Evolutionary conservation across 176 grass and related monocot genomes (phyloP).

Genomic region (Cymbopogon citratus): DNA sequence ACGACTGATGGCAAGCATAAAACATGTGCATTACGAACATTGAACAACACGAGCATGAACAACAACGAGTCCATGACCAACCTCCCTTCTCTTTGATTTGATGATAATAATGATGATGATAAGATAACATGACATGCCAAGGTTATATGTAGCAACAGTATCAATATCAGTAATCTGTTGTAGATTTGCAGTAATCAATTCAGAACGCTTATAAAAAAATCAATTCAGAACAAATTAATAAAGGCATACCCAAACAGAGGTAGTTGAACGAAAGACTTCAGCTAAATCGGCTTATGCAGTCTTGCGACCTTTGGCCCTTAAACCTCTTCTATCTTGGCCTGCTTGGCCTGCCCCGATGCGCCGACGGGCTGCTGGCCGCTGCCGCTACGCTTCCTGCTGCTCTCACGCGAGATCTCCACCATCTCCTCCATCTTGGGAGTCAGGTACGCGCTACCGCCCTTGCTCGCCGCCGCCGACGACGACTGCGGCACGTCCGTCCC

Average conservation of each 20-base stretch:
- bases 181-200: not conserved
- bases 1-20: not conserved
- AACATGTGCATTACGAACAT: too few species aligned
- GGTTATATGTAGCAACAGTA: not conserved
- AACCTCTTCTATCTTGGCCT: not conserved
- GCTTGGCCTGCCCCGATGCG: not conserved
- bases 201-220: too few species aligned
- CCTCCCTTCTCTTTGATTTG: not conserved
- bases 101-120: not conserved
- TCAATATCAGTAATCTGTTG: not conserved
- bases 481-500: not conserved
- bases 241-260: not conserved
- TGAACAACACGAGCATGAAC: not conserved
- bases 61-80: not conserved
- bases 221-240: not conserved
- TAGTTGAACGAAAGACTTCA: not conserved
- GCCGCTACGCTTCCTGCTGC: not conserved
- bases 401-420: not conserved
- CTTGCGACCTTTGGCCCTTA: not conserved
- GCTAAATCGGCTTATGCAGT: too few species aligned
- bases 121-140: not conserved
- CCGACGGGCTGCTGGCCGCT: not conserved
- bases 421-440: conserved; percentile 12
- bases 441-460: not conserved
- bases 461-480: not conserved